Base-by-base conservation (phyloP, 2,329 filamentous ascomycete genomes). In the Paraphoma chrysanthemicola region DNA sequence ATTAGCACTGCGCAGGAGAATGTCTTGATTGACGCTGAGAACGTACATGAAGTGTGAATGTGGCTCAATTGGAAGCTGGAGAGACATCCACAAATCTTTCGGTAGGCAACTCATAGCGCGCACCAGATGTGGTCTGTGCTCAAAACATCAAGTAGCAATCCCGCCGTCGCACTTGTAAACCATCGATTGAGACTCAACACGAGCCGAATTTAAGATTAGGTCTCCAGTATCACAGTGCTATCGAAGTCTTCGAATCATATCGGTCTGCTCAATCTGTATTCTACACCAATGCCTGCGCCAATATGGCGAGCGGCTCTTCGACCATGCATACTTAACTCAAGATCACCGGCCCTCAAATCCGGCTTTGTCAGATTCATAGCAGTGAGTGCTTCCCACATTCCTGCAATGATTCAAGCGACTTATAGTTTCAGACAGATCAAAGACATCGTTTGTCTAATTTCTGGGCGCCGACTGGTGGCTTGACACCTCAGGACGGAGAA, bases 381-480 rank as follows among this genome's bases (percentile, higher is more conserved):
- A 64, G 80, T 83, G 76, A 43, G 44, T 28, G 30, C 4, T 54
- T 16, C 53, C 36, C 2, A 1, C 6, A 36, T 36, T 10, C 33
- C 14, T 36, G 6, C 33, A 3, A 7, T 3, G 3, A 36, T 10
- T 14, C 9, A 6, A 3, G 14, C 9, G 14, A 36, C 33, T 36
- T 10, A 36, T 14, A 4, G 33, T 36, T 14, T 14, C 7, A 88
- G 84, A 75, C 74, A 62, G 85, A 89, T 77, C 79, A 82, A 44
- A 79, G 86, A 62, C 82, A 79, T 68, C 82, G 89, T 60, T 76
- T 94, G 9, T 94, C 92, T 3, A 88, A 82, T 44, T 85, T 93
- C 76, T 97, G 93, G 92, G 83, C 88, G 29, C 92, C 93, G 2
- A 91, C 89, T 0, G 88, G 89, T 43, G 88, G 90, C 7, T 86